phyloP scores from a whole-genome alignment of 1,139 yeast genomes.

The Scheffersomyces cryptocercus region DNA sequence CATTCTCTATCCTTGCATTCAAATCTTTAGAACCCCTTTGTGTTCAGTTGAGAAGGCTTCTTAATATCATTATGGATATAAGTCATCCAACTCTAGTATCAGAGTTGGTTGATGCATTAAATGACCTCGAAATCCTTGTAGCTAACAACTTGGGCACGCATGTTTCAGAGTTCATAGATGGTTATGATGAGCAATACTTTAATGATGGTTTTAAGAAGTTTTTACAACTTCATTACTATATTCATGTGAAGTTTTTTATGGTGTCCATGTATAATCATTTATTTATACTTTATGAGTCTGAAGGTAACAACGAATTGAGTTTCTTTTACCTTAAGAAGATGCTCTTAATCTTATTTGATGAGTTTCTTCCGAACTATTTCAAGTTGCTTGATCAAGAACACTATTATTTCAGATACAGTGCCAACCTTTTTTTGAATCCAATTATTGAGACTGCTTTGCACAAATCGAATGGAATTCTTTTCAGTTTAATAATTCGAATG shows the following conservation, averaged over 20 bases:
- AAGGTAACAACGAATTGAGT: constrained; percentile 8
- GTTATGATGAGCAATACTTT: constrained; percentile 1
- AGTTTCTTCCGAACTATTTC: constrained; percentile 16
- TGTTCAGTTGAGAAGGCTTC: not conserved
- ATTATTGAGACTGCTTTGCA: constrained; percentile 13
- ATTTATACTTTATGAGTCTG: constrained; percentile 15
- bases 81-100: constrained; percentile 3
- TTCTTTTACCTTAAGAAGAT: constrained; percentile 17
- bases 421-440: constrained; percentile 15
- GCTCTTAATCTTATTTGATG: constrained; percentile 12
- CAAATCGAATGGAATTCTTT: constrained; percentile 12
- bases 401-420: constrained; percentile 10
- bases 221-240: constrained; percentile 8
- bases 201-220: constrained; percentile 2
- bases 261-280: constrained; percentile 14
- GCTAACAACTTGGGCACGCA: constrained; percentile 2
- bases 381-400: constrained; percentile 12
- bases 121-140: constrained; percentile 9
- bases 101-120: constrained; percentile 8
- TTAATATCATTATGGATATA: not conserved
- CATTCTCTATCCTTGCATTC: constrained; percentile 1
- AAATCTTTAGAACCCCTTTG: constrained; percentile 2
- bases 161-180: constrained; percentile 2
- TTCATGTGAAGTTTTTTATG: constrained; percentile 11
- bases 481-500: constrained; percentile 15